A percentile compares a stretch with the other conserved stretches of the same genome.
These are phyloP conservation scores for Actinomortierella ambigua DNA, from an alignment of 371 early-diverging fungal genomes.

Conservation along the genomic window DNA sequence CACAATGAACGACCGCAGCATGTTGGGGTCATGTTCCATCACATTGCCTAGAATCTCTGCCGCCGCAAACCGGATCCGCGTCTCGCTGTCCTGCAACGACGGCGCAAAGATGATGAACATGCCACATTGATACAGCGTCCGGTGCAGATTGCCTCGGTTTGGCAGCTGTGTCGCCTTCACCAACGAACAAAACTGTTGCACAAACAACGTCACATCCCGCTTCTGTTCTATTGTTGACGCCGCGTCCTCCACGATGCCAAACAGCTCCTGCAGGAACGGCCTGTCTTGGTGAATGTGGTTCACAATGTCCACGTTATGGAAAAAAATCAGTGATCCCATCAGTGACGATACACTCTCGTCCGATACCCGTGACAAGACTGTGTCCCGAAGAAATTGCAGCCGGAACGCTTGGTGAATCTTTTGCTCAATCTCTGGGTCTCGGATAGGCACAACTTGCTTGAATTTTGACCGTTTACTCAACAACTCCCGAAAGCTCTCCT, in stretches of 20 bases:
- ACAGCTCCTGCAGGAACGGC: slow-evolving; percentile 67
- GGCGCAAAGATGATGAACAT: slow-evolving; percentile 76
- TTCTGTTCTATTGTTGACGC: slow-evolving; percentile 54
- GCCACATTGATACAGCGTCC: slow-evolving; percentile 74
- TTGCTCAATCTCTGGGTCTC: slow-evolving; percentile 60
- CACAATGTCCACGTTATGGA: slow-evolving; percentile 83
- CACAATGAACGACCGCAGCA: slow-evolving; percentile 73
- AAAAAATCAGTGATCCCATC: slow-evolving; percentile 74
- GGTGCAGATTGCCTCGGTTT: slow-evolving; percentile 64
- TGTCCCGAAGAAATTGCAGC: slow-evolving; percentile 82
- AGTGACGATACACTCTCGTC: slow-evolving; percentile 76
- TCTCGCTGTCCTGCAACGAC: slow-evolving; percentile 59
- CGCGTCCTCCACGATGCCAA: slow-evolving; percentile 62
- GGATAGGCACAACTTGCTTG: slow-evolving; percentile 81
- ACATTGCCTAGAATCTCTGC: slow-evolving; percentile 74
- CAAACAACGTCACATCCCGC: slow-evolving; percentile 73
- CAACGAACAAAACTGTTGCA: slow-evolving; percentile 75
- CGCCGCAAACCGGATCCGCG: slow-evolving; percentile 60
- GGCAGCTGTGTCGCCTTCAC: slow-evolving; percentile 70
- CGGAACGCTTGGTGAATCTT: slow-evolving; percentile 87
- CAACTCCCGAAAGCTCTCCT: slow-evolving; percentile 75
- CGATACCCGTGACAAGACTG: slow-evolving; percentile 69
- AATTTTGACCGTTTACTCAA: slow-evolving; percentile 61
- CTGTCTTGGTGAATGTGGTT: slow-evolving; percentile 70
- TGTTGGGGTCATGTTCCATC: slow-evolving; percentile 78